Base-by-base conservation (phyloP, 2,329 filamentous ascomycete genomes). In the Fusarium lyarnte region DNA sequence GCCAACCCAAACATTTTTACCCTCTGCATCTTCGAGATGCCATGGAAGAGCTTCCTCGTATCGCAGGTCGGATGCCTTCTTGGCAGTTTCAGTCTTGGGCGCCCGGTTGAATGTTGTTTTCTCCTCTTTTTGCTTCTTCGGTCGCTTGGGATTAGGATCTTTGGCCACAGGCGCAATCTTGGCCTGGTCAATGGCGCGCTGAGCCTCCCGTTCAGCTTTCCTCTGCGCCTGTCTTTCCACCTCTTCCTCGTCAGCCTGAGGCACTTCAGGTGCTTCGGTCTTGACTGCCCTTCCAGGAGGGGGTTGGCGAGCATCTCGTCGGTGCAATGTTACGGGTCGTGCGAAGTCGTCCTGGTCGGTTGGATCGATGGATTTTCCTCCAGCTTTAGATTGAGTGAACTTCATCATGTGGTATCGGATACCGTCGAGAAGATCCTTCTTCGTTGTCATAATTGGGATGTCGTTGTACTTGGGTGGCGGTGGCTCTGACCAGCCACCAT, bases 11-110 rank as follows among this genome's bases (percentile, higher is more conserved):
- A 93, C 93, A 76, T 97, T 95, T 81, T 95, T 97, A 72, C 94
- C 94, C 78, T 99, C 95, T 43, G 95, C 97, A 80, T 99, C 96
- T 80, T 99, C 96, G 39, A 99, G 83, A 80, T 98, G 95, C 96
- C 96, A 99, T 10, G 96, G 96, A 54, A 98, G 85, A 8, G 95
- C 94, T 81, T 99, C 96, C 80, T 98, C 96, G 74, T 98, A 99
- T 71, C 95, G 92, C 83, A 90, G 90, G 63, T 90, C 89, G 0
- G 87, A 86, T 64, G 90, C 87, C 85, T 87, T 97, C 87, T 88
- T 96, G 85, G 83, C 95, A 78, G 95, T 94, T 78, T 95, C 94
- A 10, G 88, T 87, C 60, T 88, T 88, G 63, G 97, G 93, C n/a
- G 92, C 89, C 74, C 94, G 91, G 78, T 93, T 94, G 27, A 97